Base-by-base conservation (phyloP, 1,284 basidiomycete genomes). In the Ustilago shanxiensis region DNA sequence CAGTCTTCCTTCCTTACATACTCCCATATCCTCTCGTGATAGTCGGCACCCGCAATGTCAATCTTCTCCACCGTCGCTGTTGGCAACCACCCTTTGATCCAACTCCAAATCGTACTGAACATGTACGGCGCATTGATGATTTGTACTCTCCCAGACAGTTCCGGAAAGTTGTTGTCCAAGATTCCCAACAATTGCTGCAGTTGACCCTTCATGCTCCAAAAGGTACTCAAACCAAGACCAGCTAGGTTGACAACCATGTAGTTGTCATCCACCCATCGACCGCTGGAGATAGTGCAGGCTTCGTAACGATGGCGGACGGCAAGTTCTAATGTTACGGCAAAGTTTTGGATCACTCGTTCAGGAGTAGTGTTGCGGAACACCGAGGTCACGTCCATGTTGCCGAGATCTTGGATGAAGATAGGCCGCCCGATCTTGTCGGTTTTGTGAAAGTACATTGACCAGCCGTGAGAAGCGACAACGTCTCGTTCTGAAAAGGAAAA, bases 381-480 rank as follows among this genome's bases (percentile, higher is more conserved):
- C 9, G 63, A 55, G 44, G 71, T 70, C 3, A 70, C 41, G 29
- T 85, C 73, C 66, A 85, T 68, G 51, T 78, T 70, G 45, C 79
- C 77, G 28, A 85, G 57, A 55, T 84, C 83, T 66, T 85, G 84
- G 41, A 85, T 72, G 51, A 85, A 85, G 41, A 85, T 82, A 6
- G 84, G 84, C 3, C 84, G 71, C 11, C 83, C 82, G 1, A 82
- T 60, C 39, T 66, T 62, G 64, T 85, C 84, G 11, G 68, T 76
- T 45, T 79, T 79, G 79, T 85, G 84, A 51, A 85, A 85, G 62
- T 85, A 85, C 84, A 85, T 85, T 50, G 79, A 70, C 84, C 84
- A 85, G 16, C 84, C 84, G 20, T 69, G 54, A 6, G 65, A 31
- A 0, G 82, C 83, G 3, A 85, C 82, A 3, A 55, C 52, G 13